Evolutionary conservation across 2,329 filamentous ascomycete species (phyloP).

Genomic region (Pestalotiopsis fici): DNA sequence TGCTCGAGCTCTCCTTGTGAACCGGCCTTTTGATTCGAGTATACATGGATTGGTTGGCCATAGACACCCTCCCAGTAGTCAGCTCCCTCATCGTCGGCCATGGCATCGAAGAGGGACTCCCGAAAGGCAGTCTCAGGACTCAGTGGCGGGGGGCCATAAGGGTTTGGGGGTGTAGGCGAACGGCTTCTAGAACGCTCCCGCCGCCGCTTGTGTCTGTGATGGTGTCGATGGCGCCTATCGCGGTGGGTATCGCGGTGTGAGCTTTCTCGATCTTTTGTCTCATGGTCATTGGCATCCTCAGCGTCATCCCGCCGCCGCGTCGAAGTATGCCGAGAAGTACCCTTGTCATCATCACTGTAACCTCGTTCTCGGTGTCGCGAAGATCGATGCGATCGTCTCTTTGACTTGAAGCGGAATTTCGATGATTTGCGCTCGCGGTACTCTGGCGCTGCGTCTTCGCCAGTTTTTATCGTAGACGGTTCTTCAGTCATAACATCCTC

Average conservation of each 20-base stretch:
- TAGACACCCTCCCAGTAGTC: conserved; percentile 97
- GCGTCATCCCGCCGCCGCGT: neutral
- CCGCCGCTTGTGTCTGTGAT: conserved; percentile 30
- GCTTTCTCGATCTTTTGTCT: neutral
- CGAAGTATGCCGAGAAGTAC: neutral
- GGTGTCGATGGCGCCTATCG: conserved; percentile 23
- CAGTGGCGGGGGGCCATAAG: conserved; percentile 47
- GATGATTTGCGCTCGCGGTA: conserved; percentile 25
- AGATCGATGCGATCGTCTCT: conserved; percentile 22
- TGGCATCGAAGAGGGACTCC: conserved; percentile 92
- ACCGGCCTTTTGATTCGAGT: conserved; percentile 53
- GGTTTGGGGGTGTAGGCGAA: conserved; percentile 48
- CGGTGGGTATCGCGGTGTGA: conserved; percentile 16
- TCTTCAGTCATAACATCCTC: neutral
- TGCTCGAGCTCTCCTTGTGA: conserved; percentile 65
- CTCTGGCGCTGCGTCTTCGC: neutral
- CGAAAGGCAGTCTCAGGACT: conserved; percentile 79
- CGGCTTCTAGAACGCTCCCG: conserved; percentile 32
- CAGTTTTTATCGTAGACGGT: neutral
- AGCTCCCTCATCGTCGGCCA: conserved; percentile 95
- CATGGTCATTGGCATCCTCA: conserved; percentile 16
- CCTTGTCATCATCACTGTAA: conserved; percentile 4
- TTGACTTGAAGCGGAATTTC: conserved; percentile 45
- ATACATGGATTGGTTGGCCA: conserved; percentile 88
- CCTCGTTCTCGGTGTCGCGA: conserved; percentile 21